phyloP scores from a whole-genome alignment of 441 rosid species.

The Populus hybrid region DNA sequence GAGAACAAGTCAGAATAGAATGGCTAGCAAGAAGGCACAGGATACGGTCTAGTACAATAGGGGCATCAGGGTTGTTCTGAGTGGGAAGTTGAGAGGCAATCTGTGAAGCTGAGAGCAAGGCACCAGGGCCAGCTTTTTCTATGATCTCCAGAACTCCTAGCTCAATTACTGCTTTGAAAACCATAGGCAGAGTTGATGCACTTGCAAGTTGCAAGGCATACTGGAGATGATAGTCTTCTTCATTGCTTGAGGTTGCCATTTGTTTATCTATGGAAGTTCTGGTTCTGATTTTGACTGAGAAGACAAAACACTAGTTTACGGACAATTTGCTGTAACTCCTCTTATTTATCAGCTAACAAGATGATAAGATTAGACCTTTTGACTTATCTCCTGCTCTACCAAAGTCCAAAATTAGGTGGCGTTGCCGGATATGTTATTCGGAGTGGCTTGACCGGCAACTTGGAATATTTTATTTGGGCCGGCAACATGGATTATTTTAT shows the following conservation, averaged over 20 bases:
- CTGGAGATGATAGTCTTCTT: not conserved
- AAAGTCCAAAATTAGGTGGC: no score
- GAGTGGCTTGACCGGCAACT: no score
- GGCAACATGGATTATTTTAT: no score
- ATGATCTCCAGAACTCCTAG: constrained; percentile 62
- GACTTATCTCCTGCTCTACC: no score
- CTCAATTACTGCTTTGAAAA: constrained; percentile 53
- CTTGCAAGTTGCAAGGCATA: constrained; percentile 64
- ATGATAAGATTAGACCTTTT: no score
- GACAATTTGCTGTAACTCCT: no score
- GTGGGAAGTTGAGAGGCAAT: constrained; percentile 46
- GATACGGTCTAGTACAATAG: constrained; percentile 51
- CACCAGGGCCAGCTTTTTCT: constrained; percentile 38
- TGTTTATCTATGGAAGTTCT: not conserved
- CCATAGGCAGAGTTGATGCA: constrained; percentile 64
- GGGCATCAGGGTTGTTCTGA: constrained; percentile 39
- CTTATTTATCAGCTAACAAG: no score
- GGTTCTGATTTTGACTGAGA: no score
- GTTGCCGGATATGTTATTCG: no score
- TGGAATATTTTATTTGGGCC: no score
- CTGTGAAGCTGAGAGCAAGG: constrained; percentile 34
- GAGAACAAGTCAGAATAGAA: constrained; percentile 35
- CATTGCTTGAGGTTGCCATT: not conserved
- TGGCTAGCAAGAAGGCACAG: constrained; percentile 52
- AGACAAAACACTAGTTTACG: no score